These are phyloP conservation scores for Mortierella sp. DNA, from an alignment of 371 early-diverging fungal species.

Conservation along the genomic window DNA sequence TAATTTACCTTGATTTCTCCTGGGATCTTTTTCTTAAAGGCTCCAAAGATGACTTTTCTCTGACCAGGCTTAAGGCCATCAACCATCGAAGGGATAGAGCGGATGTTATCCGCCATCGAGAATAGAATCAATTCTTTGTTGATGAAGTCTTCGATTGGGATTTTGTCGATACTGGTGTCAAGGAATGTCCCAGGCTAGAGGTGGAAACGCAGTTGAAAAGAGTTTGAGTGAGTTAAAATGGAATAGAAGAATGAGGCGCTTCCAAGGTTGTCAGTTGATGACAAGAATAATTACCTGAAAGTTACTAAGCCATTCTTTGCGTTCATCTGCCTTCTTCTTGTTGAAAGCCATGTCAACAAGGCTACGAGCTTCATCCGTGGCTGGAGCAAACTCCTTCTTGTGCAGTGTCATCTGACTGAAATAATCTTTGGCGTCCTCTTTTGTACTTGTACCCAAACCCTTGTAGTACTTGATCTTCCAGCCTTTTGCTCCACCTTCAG, in stretches of 20 bases:
- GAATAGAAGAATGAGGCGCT: too few species aligned
- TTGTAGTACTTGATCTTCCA: constrained; percentile 99
- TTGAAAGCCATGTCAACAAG: constrained; percentile 99
- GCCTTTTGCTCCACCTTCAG: constrained; percentile 73
- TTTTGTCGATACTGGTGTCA: constrained; percentile 85
- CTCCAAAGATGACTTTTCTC: constrained; percentile 96
- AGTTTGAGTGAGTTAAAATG: neutral
- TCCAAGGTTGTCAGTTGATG: too few species aligned
- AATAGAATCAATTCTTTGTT: constrained; percentile 98
- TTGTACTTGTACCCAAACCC: constrained; percentile 98
- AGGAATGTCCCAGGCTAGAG: constrained; percentile 92
- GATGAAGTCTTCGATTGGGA: constrained; percentile 96
- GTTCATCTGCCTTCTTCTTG: constrained; percentile 96
- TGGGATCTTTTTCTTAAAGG: constrained; percentile 91
- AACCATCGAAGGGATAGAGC: constrained; percentile 98
- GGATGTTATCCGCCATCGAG: constrained; percentile 97
- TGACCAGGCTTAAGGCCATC: constrained; percentile 99
- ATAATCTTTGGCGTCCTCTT: constrained; percentile 96
- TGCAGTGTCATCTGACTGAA: constrained; percentile 89
- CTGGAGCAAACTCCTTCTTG: constrained; percentile 86
- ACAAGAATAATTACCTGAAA: constrained; percentile 69
- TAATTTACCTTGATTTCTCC: constrained; percentile 89
- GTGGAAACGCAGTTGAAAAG: neutral
- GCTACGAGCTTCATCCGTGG: constrained; percentile 78
- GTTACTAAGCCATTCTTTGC: constrained; percentile 96